Base-by-base conservation (phyloP, 306 rosid species). In the Cucurbita argyrosperma region DNA sequence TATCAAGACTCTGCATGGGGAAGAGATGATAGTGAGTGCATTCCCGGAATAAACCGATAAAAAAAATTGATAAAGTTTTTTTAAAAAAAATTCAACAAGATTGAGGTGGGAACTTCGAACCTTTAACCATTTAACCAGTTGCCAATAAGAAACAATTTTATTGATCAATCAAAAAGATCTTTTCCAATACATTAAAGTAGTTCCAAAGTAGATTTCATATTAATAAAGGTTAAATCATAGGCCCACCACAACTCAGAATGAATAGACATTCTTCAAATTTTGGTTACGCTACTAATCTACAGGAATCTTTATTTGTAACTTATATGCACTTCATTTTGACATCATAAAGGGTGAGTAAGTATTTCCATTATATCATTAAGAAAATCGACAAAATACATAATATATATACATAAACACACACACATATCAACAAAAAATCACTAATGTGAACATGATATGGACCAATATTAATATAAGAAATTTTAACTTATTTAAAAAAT, bases 1-100 rank as follows among this genome's bases (percentile, higher is more conserved):
- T 91, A 74, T 82, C 86, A 64, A 94, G 83, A 84, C 84, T 84
- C 99, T 94, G 90, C 57, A 39, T 43, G 78, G 26, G 54, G 51
- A 55, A 30, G 40, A 45, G 72, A 45, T 45, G 11, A 52, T 15
- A n/a, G 2, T 7, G 0, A 45, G 55, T 67, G 19, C 19, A 19
- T 19, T 19, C 19, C 19, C 19, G 53, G 40, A 68, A 66, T 45
- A 68, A 47, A 47, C 23, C 56, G 6, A 50, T 50, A n/a, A 50
- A 50, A 50, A 30, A 30, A 30, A 30, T 30, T 30, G 4, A 2
- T 30, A 30, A 30, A 4, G 3, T 30, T 30, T 30, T 30, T 30
- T 30, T 2, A 2, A 2, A 0, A 30, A 3, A 30, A 30, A 30
- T 50, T 50, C 54, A 50, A 50, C 7, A 50, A 50, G 54, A 50